Conservation (phyloP, 805 yeast genomes). For the Hanseniaspora hatyaiensis region DNA sequence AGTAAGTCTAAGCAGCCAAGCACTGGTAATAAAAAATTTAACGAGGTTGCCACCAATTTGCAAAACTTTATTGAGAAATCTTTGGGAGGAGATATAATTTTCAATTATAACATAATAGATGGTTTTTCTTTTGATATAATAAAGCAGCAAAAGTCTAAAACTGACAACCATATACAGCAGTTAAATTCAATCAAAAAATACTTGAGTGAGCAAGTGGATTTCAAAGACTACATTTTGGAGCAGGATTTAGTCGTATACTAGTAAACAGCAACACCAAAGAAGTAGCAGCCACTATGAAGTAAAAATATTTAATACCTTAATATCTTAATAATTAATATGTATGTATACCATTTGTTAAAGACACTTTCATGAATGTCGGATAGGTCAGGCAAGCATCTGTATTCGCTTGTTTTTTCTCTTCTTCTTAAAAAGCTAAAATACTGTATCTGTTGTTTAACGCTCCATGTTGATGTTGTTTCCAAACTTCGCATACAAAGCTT, state of each 20-base stretch:
- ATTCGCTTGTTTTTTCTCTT: no score
- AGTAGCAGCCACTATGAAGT: constrained; percentile 21
- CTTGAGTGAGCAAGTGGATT: neutral
- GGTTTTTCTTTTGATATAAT: constrained; percentile 9
- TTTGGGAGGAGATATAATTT: neutral
- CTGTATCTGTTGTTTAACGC: constrained; percentile 30
- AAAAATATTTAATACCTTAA: no score
- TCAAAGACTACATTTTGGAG: neutral
- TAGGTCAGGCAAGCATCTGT: no score
- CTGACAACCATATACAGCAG: neutral
- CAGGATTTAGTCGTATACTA: constrained; percentile 1
- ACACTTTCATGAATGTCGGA: no score
- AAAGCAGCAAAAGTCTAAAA: neutral
- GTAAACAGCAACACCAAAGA: constrained; percentile 21
- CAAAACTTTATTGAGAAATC: neutral
- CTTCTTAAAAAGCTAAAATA: no score
- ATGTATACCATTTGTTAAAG: no score
- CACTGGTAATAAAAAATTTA: no score
- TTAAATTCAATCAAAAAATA: neutral
- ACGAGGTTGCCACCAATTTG: neutral
- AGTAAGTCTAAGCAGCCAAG: no score
- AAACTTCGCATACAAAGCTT: constrained; percentile 71
- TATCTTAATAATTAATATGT: no score
- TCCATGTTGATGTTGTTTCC: constrained; percentile 84
- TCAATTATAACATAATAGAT: constrained; percentile 4